Evolutionary conservation across 1,284 basidiomycete species (phyloP), one percentile per base, ranked within the genome.

Genomic region (Cutaneotrichosporon sp.): DNA sequence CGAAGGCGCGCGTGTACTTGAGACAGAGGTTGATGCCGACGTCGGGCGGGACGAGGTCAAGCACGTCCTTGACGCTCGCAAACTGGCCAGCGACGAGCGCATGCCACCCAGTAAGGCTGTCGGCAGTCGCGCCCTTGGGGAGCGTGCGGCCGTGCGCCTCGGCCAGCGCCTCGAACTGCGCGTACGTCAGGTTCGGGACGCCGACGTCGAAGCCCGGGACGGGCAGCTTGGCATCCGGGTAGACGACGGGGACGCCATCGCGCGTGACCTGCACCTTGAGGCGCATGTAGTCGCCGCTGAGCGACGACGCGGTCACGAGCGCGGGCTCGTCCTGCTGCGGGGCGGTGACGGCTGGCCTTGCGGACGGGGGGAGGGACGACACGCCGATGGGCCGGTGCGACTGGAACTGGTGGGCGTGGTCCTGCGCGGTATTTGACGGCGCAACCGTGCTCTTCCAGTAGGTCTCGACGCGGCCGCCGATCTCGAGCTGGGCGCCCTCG

Each of bases 391-490:
- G 79, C 11, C 78, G 72, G 67, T 80, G 75, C 4, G 77, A 72
- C 63, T 77, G 75, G 67, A 77, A 73, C 56, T 76, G 74, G 65
- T 79, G 80, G 1, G 79, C 80, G 65, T 81, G 80, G 62, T 81
- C 80, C 65, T 81, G 80, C 0, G 69, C 68, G 10, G 77, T 67
- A 29, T 81, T 80, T 6, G 81, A 78, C 1, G 87, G 84, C 50
- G 87, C 83, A 24, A 88, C 85, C 60, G 90, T 87, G 14, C 92
- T 93, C 80, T 95, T 97, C 94, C 94, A 97, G 78, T 97, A 97
- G 0, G 94, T 97, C 80, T 97, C 93, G 22, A 97, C 86, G 53
- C 92, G 87, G 11, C 97, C 95, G 27, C 94, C 95, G 63, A 98
- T 90, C 80, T 95, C 92, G n/a, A 99, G 84, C 67, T 92, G 93